These are phyloP conservation scores for Tolypocladium tropicale DNA, from an alignment of 2,329 filamentous ascomycete genomes.

Conservation along the genomic window DNA sequence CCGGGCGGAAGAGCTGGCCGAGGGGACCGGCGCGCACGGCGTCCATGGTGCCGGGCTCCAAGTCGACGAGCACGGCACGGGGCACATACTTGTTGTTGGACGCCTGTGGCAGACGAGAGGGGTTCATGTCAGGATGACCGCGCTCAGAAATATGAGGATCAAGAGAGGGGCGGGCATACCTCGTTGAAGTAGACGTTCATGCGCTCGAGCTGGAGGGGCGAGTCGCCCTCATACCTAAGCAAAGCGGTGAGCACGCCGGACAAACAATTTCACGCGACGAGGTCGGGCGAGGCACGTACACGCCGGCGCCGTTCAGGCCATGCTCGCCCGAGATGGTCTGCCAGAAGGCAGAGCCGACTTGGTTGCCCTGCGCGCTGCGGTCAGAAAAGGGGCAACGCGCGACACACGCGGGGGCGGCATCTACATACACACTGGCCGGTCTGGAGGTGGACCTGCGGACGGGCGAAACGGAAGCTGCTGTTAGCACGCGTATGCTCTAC, in stretches of 20 bases:
- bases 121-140: constrained; percentile 11
- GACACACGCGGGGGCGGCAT: not conserved
- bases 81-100: constrained; percentile 99
- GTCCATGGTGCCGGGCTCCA: constrained; percentile 99
- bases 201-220: constrained; percentile 97
- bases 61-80: constrained; percentile 96
- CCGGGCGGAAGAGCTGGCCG: constrained; percentile 97
- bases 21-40: constrained; percentile 97
- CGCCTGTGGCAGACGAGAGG: constrained; percentile 43
- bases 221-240: constrained; percentile 68
- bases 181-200: constrained; percentile 99
- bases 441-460: constrained; percentile 92
- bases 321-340: constrained; percentile 84
- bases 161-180: constrained; percentile 21
- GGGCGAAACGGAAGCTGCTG: constrained; percentile 30
- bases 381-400: constrained; percentile 8
- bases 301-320: constrained; percentile 91
- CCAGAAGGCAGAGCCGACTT: constrained; percentile 99
- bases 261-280: not conserved
- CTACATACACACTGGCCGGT: constrained; percentile 92
- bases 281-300: constrained; percentile 37
- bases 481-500: constrained; percentile 34
- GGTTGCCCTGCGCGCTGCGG: constrained; percentile 72
- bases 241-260: not conserved
- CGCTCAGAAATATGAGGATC: not conserved